These are phyloP conservation scores for Crithidia mellificae DNA, from an alignment of 208 protist genomes.

Conservation along the genomic window DNA sequence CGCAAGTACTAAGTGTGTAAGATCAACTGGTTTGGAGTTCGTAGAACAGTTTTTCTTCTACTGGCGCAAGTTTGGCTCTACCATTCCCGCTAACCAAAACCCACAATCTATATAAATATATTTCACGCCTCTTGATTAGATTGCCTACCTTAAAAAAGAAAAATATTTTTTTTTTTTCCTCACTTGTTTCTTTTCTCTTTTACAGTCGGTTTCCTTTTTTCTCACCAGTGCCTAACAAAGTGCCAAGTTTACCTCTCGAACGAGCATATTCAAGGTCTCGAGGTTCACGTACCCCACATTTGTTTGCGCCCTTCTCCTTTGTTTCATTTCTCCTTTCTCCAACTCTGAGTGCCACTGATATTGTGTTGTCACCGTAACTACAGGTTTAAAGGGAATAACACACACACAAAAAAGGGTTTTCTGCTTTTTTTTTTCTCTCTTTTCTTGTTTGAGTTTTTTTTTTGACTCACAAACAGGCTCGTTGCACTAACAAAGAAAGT, in stretches of 20 bases:
- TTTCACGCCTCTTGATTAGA: too few species aligned
- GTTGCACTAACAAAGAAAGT: neutral
- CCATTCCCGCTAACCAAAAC: too few species aligned
- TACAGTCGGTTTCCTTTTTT: conserved; percentile 3
- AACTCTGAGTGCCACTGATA: neutral
- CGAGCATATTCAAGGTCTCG: neutral
- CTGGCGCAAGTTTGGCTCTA: neutral
- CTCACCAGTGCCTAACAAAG: neutral
- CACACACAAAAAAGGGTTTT: neutral
- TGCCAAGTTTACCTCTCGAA: neutral
- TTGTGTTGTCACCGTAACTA: conserved; percentile 1
- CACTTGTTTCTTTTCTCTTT: neutral
- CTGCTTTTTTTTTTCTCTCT: neutral
- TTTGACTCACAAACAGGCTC: too few species aligned
- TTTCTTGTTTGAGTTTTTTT: too few species aligned
- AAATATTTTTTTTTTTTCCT: neutral
- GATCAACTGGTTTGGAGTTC: neutral
- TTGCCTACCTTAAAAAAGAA: too few species aligned
- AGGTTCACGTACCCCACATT: neutral
- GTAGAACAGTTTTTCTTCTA: conserved; percentile 7
- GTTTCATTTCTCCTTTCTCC: neutral
- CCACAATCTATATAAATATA: too few species aligned
- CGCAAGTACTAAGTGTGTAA: too few species aligned
- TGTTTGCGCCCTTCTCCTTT: neutral
- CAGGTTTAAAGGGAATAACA: conserved; percentile 3